Evolutionary conservation across 768 basidiomycete genomes (phyloP).

Genomic region (Lentinula sp.): DNA sequence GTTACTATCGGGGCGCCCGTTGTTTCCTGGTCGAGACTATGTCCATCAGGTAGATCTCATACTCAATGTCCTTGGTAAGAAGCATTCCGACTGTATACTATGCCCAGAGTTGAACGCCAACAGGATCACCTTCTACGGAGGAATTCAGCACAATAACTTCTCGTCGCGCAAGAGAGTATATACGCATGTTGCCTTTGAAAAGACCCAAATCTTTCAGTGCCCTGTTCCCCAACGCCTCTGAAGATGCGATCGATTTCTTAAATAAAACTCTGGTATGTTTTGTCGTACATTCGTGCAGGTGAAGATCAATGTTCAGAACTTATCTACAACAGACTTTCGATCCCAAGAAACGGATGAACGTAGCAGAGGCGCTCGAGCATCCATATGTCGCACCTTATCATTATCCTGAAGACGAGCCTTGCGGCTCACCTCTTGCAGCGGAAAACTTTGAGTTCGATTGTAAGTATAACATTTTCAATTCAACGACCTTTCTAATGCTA

Average conservation of each 20-base stretch:
- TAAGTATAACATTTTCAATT: conserved; percentile 27
- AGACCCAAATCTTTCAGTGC: conserved; percentile 77
- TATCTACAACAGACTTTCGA: conserved; percentile 71
- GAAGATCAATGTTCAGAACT: neutral
- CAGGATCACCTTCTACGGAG: conserved; percentile 80
- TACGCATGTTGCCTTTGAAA: conserved; percentile 89
- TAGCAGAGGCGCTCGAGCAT: conserved; percentile 88
- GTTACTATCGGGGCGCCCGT: conserved; percentile 91
- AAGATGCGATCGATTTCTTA: conserved; percentile 63
- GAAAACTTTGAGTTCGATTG: conserved; percentile 98
- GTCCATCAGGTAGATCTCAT: conserved; percentile 96
- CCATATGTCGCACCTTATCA: conserved; percentile 92
- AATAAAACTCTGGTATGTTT: conserved; percentile 69
- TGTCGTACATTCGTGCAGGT: neutral
- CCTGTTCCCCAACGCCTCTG: conserved; percentile 88
- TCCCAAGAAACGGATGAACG: conserved; percentile 93
- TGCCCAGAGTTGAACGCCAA: neutral
- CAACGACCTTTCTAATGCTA: neutral
- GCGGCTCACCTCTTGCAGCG: conserved; percentile 87
- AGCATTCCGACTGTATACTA: neutral
- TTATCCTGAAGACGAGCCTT: conserved; percentile 95
- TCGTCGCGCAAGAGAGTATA: conserved; percentile 87
- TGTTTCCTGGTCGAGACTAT: conserved; percentile 96
- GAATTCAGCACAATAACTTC: conserved; percentile 98
- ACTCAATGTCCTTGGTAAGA: conserved; percentile 80